phyloP scores from a whole-genome alignment of 257 asterid genomes.

The Przewalskia tangutica region DNA sequence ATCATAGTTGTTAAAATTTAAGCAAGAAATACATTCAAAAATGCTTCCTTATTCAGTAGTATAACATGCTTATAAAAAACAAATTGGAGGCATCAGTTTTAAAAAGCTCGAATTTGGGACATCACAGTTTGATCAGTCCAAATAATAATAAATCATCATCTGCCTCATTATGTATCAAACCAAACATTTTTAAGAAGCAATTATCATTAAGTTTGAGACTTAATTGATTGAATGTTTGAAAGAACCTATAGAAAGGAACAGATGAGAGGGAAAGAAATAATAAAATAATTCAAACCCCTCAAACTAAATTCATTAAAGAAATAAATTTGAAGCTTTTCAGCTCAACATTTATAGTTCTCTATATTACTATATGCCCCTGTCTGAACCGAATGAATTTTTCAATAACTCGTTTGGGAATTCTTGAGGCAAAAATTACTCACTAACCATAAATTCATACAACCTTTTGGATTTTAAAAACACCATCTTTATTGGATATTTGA shows the following conservation, averaged over 20 bases:
- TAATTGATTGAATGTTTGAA: not conserved
- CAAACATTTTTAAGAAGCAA: not conserved
- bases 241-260: not conserved
- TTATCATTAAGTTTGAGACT: not conserved
- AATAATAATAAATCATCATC: constrained; percentile 5
- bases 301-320: not conserved
- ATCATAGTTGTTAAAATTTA: not conserved
- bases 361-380: constrained; percentile 5
- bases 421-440: not conserved
- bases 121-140: constrained; percentile 8
- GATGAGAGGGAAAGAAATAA: not conserved
- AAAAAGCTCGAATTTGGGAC: constrained; percentile 17
- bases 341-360: not conserved
- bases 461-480: not conserved
- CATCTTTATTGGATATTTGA: not conserved
- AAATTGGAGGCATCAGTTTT: constrained; percentile 7
- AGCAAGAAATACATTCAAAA: too few species aligned
- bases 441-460: not conserved
- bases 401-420: not conserved
- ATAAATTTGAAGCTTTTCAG: not conserved
- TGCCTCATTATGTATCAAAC: not conserved
- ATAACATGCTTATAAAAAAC: not conserved
- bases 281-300: not conserved
- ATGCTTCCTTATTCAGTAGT: too few species aligned
- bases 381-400: constrained; percentile 4